Evolutionary conservation across 768 basidiomycete species (phyloP).

Genomic region (Tulasnella sp.): DNA sequence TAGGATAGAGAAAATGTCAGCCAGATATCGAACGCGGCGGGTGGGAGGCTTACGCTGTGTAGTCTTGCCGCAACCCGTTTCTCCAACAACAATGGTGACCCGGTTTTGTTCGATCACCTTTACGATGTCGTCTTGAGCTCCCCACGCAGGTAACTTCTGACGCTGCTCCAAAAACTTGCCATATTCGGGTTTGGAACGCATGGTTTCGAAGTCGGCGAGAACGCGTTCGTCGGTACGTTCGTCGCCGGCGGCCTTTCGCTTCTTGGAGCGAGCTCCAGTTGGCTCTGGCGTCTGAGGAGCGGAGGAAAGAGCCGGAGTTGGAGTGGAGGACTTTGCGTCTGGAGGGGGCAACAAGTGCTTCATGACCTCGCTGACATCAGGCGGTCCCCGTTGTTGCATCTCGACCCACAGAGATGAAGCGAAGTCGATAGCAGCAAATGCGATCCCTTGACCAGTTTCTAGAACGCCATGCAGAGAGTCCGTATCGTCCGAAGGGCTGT

Average conservation of each 20-base stretch:
- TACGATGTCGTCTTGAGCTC: constrained; percentile 66
- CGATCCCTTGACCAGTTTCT: constrained; percentile 69
- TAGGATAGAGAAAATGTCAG: neutral
- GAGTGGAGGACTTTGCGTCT: constrained; percentile 34
- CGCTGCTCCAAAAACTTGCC: constrained; percentile 56
- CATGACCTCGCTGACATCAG: constrained; percentile 71
- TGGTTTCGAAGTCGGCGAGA: constrained; percentile 55
- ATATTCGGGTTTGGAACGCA: constrained; percentile 48
- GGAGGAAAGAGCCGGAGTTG: neutral
- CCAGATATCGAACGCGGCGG: neutral
- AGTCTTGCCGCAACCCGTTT: constrained; percentile 92
- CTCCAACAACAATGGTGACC: constrained; percentile 85
- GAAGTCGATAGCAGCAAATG: constrained; percentile 68
- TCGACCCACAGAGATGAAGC: constrained; percentile 72
- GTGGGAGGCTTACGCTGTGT: constrained; percentile 65
- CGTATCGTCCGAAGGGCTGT: constrained; percentile 46
- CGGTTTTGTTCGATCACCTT: constrained; percentile 58
- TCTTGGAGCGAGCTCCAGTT: constrained; percentile 38
- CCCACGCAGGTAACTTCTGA: constrained; percentile 74
- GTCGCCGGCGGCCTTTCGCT: constrained; percentile 44
- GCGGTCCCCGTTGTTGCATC: constrained; percentile 71
- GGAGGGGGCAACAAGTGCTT: constrained; percentile 57
- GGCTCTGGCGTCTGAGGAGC: constrained; percentile 18
- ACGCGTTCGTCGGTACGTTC: constrained; percentile 55
- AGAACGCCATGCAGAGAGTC: constrained; percentile 46